A percentile compares a stretch with the other conserved stretches of the same genome.
Conservation (phyloP, 2,329 filamentous ascomycete species). For the Phyllosticta citriasiana region DNA sequence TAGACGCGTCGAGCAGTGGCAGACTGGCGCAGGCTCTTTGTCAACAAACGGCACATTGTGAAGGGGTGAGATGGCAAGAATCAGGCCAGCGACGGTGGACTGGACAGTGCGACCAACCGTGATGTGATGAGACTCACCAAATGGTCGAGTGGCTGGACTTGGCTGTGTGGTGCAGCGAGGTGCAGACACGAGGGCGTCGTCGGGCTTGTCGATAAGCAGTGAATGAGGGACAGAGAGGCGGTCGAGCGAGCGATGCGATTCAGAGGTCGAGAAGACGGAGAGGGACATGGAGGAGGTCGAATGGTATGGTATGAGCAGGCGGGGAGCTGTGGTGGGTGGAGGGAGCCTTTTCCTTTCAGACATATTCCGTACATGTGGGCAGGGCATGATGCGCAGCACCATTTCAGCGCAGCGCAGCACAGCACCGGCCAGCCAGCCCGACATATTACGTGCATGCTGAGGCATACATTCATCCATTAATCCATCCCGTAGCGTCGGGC, state of each 20-base stretch:
- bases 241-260: background rate
- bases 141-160: background rate
- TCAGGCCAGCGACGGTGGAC: background rate
- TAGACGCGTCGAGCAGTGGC: background rate
- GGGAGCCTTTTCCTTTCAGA: no score
- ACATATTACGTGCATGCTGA: no score
- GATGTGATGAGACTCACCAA: background rate
- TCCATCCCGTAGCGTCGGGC: background rate
- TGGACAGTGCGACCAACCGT: background rate
- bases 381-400: no score
- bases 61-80: background rate
- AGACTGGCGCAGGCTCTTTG: background rate
- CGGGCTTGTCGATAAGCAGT: background rate
- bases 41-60: background rate
- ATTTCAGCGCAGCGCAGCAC: no score
- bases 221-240: background rate
- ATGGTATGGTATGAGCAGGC: no score
- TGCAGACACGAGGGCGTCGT: background rate
- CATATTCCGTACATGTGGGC: no score
- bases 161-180: background rate
- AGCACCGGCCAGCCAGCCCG: no score
- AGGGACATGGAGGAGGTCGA: no score
- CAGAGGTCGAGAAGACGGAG: background rate
- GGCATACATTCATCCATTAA: background rate
- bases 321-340: no score